Evolutionary conservation across 1,139 yeast genomes (phyloP), one percentile per base, ranked within the genome.

Genomic region (Geotrichum fermentans): DNA sequence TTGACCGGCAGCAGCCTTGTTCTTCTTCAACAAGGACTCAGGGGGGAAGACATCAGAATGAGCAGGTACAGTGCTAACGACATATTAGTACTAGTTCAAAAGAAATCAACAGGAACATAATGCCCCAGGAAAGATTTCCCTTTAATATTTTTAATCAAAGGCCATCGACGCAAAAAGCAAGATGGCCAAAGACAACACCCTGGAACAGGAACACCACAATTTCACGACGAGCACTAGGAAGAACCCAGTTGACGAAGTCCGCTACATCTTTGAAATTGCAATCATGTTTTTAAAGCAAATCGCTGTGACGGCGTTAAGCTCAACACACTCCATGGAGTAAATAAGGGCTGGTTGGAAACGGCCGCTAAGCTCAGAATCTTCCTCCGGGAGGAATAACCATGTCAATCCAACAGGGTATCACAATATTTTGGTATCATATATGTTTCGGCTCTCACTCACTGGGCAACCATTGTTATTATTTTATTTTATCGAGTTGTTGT

Each of bases 1-100:
- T 82, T 80, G 51, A 58, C 52, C 62, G 61, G 65, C 53, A 51
- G 62, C 62, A 75, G 90, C 84, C 82, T 87, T 84, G 71, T 86
- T 77, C 84, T 89, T 87, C 86, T 92, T 92, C 75, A 87, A 78
- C 72, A 86, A 87, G 70, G 97, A 79, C 84, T 92, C 98, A 77
- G 98, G 98, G 74, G 72, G 70, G 55, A 70, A 63, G 43, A 66
- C 60, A 45, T 63, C 66, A 52, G 59, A 58, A 52, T 59, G 56
- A 44, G 63, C 49, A 47, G 64, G 63, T 45, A 60, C 62, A 51
- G 62, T 55, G 48, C 59, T 57, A 45, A 14, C 33, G 17, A n/a
- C 20, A 28, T 13, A 43, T 38, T 40, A 38, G 39, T 45, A 47
- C 20, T 14, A 5, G 20, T 14, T 18, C 28, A 22, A 33, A 37